Base-by-base conservation (phyloP, 2,329 filamentous ascomycete species). In the Seiridium unicorne region DNA sequence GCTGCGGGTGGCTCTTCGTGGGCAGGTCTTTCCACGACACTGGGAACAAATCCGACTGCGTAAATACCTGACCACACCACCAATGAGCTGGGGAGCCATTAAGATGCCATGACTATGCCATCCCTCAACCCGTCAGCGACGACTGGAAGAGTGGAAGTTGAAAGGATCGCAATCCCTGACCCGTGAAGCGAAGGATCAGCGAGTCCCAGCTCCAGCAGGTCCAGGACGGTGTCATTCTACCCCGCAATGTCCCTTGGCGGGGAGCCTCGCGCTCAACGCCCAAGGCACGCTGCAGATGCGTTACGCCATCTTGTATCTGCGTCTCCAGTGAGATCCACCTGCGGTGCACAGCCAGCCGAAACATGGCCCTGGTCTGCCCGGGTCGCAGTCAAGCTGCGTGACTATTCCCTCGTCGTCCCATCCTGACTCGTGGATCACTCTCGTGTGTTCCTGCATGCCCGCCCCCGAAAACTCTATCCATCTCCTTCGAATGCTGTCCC, bases 241-340 rank as follows among this genome's bases (percentile, higher is more conserved):
- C 51, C 51, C 51, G 51, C 51, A 55, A 55, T 31, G 38, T 34
- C 36, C 51, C 38, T 55, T 42, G 51, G 36, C 36, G 51, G 51
- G 51, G 51, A 34, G 18, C 51, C 51, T 44, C 40, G 51, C 44
- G 51, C 51, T 18, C 35, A 32, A 44, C 35, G 36, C 31, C 8
- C 38, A 9, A 35, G 42, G 54, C 54, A 46, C 8, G 8, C 8
- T 48, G 46, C 46, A 34, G 26, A 38, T 18, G 26, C 42, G 54
- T 56, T 36, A 36, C 54, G 54, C 54, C 54, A 44, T 46, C 54
- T 44, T 32, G 18, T 11, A 32, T 36, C 36, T 42, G 40, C 13
- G 51, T 53, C 34, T 38, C 49, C 49, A 53, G 34, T 32, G 10
- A 36, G 36, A 18, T 48, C 54, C 31, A 34, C 42, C 31, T 44